Evolutionary conservation across 129 eudicot species (phyloP).

Genomic region (Centella asiatica): DNA sequence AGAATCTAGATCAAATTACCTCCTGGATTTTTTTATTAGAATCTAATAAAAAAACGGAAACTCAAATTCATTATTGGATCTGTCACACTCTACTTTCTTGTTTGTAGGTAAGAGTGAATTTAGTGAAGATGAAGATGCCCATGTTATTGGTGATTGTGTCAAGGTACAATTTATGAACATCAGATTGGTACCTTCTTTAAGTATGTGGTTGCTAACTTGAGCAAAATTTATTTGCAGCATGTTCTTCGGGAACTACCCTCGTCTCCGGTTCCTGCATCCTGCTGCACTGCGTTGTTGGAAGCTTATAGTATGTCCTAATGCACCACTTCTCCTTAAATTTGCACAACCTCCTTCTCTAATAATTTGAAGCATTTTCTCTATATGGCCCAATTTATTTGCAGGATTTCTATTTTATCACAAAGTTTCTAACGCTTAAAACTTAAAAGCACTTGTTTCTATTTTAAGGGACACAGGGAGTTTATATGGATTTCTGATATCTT

Average conservation of each 20-base stretch:
- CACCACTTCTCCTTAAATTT: background rate
- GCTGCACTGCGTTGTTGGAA: constrained; percentile 94
- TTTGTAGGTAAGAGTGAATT: constrained; percentile 77
- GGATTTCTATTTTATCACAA: no score
- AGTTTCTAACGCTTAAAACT: no score
- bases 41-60: background rate
- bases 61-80: no score
- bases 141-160: constrained; percentile 94
- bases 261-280: constrained; percentile 98
- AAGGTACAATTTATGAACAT: constrained; percentile 42
- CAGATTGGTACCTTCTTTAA: background rate
- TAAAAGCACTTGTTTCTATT: no score
- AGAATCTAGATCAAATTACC: background rate
- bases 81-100: no score
- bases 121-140: constrained; percentile 88
- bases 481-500: background rate
- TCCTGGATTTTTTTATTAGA: background rate
- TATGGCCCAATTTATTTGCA: no score
- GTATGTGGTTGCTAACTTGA: background rate
- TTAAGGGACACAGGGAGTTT: no score
- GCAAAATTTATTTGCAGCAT: constrained; percentile 48
- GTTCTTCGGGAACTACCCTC: constrained; percentile 99
- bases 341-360: no score
- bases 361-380: no score
- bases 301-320: constrained; percentile 68